Evolutionary conservation across 164 flowering plant genomes (phyloP), one percentile per base, ranked within the genome.

Genomic region (Nymphaea thermarum): DNA sequence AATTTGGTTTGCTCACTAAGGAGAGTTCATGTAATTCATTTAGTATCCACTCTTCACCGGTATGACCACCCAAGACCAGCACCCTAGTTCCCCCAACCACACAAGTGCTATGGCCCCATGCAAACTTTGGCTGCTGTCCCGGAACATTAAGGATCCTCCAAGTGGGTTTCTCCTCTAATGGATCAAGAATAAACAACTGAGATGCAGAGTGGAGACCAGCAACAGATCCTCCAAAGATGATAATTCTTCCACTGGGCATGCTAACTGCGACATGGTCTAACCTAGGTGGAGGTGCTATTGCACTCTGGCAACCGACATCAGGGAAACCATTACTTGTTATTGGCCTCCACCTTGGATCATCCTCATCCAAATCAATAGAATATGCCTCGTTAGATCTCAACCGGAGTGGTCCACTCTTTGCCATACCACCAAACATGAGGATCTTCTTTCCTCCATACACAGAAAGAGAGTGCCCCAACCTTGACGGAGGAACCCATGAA

Each of bases 51-150:
- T 91, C 94, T 71, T 87, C 94, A 4, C 93, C 97, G 0, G 92
- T 86, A 51, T 88, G 88, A 6, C 94, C 93, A 43, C 94, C 97
- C 76, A 91, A 71, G 18, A 91, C 93, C 70, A 91, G 71, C 43
- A 85, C 94, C 68, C 93, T 73, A 11, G 97, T 88, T 11, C 97
- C 94, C 66, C 94, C 94, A 65, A 88, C 87, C 59, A 87, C 87
- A 71, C 97, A 91, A n/a, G 94, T 91, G 71, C 94, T 87, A 63
- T 91, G 97, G 45, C 97, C 97, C 97, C 97, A 88, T 16, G 97
- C 92, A 66, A 83, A 87, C 68, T 86, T 86, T 3, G 97, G 94
- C 4, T 90, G 91, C 67, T 86, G 82, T 53, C 97, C 94, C 2
- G 92, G 97, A 60, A 88, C 94, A 60, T 84, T 85, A n/a, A 91